A percentile compares a stretch with the other conserved stretches of the same genome.
phyloP scores from a whole-genome alignment of 2,329 filamentous ascomycete species.

The Diaporthe eres region DNA sequence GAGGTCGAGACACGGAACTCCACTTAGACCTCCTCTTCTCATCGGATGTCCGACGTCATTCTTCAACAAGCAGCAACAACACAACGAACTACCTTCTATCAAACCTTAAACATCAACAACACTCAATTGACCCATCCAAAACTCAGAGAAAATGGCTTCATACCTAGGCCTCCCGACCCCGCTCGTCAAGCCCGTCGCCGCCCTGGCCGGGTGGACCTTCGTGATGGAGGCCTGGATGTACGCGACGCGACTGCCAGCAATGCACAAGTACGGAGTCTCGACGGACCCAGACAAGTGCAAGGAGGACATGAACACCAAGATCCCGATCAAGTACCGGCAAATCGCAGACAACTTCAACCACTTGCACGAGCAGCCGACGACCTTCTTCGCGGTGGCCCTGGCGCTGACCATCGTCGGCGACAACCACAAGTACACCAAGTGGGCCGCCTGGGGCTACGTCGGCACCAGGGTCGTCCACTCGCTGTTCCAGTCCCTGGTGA shows the following conservation, averaged over 20 bases:
- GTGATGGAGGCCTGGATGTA: conserved; percentile 30
- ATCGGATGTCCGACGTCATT: background rate
- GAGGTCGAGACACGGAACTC: background rate
- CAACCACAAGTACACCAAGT: conserved; percentile 26
- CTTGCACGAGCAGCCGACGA: conserved; percentile 19
- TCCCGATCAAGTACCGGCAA: background rate
- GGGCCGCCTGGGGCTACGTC: conserved; percentile 22
- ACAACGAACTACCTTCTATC: background rate
- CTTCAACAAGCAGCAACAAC: background rate
- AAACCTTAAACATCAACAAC: background rate
- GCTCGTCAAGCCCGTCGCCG: conserved; percentile 18
- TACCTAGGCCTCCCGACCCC: conserved; percentile 25
- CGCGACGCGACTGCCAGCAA: conserved; percentile 4
- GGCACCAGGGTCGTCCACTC: conserved; percentile 12
- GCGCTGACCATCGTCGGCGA: conserved; percentile 22
- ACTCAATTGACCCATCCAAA: background rate
- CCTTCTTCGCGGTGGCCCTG: conserved; percentile 14
- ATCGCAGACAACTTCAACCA: conserved; percentile 18
- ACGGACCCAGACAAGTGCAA: background rate
- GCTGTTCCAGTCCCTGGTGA: conserved; percentile 19
- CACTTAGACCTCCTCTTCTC: background rate
- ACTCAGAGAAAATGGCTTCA: background rate
- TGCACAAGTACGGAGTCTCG: background rate
- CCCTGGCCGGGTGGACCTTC: conserved; percentile 12
- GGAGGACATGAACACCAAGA: conserved; percentile 9